phyloP scores from a whole-genome alignment of 768 basidiomycete species.

The Clavulina sp. region DNA sequence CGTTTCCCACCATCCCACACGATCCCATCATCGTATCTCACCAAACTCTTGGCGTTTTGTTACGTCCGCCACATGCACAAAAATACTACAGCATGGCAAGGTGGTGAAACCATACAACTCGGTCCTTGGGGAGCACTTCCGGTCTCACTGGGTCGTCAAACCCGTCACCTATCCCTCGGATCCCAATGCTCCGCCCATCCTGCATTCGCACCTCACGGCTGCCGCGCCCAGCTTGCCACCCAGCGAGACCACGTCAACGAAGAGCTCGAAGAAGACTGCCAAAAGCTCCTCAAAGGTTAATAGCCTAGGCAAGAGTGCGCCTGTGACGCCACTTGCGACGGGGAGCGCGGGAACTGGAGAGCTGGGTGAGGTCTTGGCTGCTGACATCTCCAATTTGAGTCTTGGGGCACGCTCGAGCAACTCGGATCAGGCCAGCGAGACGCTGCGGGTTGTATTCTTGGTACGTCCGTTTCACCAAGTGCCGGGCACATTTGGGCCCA shows the following conservation, averaged over 20 bases:
- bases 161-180: slow-evolving; percentile 39
- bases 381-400: background rate
- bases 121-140: slow-evolving; percentile 77
- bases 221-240: background rate
- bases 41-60: too few relatives aligned
- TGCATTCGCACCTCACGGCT: slow-evolving; percentile 9
- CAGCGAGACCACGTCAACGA: slow-evolving; percentile 8
- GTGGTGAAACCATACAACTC: slow-evolving; percentile 89
- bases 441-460: background rate
- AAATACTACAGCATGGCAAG: slow-evolving; percentile 50
- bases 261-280: slow-evolving; percentile 2
- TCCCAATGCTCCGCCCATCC: slow-evolving; percentile 25
- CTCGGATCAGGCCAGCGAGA: background rate
- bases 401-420: background rate
- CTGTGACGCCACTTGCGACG: slow-evolving; percentile 1
- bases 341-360: slow-evolving; percentile 8
- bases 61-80: too few relatives aligned
- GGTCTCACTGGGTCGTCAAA: slow-evolving; percentile 68
- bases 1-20: too few relatives aligned
- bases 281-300: slow-evolving; percentile 5
- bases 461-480: background rate
- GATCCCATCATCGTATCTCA: too few relatives aligned
- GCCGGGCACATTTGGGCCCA: background rate
- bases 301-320: background rate
- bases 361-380: background rate